Percentiles rank a stretch among this genome's conserved stretches.
phyloP scores from a whole-genome alignment of 176 grass and related monocot genomes.

The Musa troglodytarum region DNA sequence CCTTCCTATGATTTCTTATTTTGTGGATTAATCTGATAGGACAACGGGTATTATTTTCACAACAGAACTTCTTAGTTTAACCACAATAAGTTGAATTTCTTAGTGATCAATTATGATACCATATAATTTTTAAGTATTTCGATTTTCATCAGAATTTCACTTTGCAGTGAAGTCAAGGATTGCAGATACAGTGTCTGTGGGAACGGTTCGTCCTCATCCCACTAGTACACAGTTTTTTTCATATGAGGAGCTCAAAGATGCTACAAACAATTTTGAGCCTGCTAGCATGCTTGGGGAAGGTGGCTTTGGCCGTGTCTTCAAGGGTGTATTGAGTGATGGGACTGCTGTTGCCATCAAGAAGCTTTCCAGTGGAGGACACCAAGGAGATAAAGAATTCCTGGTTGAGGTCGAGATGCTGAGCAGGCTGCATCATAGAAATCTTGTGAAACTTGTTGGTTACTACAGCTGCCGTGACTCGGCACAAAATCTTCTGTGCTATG shows the following conservation, averaged over 20 bases:
- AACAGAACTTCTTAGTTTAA: too few relatives aligned
- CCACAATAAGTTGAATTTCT: not conserved
- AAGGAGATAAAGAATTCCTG: conserved; percentile 93
- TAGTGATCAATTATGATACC: conserved; percentile 8
- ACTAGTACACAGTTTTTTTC: conserved; percentile 83
- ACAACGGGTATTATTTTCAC: too few relatives aligned
- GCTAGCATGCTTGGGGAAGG: conserved; percentile 84
- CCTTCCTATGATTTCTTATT: too few relatives aligned
- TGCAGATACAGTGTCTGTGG: conserved; percentile 62
- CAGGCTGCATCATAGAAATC: conserved; percentile 94
- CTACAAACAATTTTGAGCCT: conserved; percentile 84
- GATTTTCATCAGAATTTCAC: conserved; percentile 3
- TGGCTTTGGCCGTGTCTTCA: conserved; percentile 92
- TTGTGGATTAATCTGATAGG: too few relatives aligned
- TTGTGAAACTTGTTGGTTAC: conserved; percentile 97
- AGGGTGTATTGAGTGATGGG: conserved; percentile 76
- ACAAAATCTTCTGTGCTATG: conserved; percentile 90
- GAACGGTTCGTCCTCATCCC: conserved; percentile 63
- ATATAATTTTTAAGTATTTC: conserved; percentile 6
- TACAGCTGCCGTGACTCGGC: conserved; percentile 67
- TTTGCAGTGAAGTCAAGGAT: conserved; percentile 58
- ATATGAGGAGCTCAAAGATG: conserved; percentile 82
- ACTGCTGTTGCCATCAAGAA: conserved; percentile 96
- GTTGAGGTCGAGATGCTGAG: conserved; percentile 99
- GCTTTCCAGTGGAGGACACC: conserved; percentile 77